phyloP scores from a whole-genome alignment of 2,329 filamentous ascomycete species.

The Neopestalotiopsis sp. region DNA sequence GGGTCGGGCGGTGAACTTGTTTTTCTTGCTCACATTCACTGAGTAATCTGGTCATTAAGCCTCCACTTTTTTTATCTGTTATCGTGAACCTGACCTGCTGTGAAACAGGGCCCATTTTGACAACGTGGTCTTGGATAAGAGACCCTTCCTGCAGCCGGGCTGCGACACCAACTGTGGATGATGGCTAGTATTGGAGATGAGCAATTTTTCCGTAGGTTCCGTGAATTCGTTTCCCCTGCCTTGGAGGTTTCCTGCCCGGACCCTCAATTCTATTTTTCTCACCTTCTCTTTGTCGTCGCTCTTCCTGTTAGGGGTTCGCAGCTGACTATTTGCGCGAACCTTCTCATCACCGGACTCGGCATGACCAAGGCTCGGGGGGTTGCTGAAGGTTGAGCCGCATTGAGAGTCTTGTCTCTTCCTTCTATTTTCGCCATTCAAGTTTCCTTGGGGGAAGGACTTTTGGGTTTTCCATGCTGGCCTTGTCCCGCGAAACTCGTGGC shows the following conservation, averaged over 20 bases:
- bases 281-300: neutral
- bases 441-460: neutral
- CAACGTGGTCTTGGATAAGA: neutral
- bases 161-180: neutral
- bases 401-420: neutral
- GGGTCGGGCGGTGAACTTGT: neutral
- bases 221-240: neutral
- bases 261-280: too few species aligned
- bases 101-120: neutral
- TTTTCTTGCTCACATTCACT: neutral
- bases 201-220: neutral
- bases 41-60: neutral
- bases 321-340: neutral
- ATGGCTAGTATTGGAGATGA: neutral
- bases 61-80: neutral
- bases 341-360: neutral
- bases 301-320: neutral
- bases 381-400: neutral
- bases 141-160: neutral
- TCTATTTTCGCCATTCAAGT: neutral
- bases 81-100: neutral
- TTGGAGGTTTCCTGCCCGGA: neutral
- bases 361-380: neutral
- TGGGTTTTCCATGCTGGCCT: neutral
- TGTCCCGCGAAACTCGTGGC: neutral